Base-by-base conservation (phyloP, 2,329 filamentous ascomycete genomes). In the Reticulascus tulasneorum region DNA sequence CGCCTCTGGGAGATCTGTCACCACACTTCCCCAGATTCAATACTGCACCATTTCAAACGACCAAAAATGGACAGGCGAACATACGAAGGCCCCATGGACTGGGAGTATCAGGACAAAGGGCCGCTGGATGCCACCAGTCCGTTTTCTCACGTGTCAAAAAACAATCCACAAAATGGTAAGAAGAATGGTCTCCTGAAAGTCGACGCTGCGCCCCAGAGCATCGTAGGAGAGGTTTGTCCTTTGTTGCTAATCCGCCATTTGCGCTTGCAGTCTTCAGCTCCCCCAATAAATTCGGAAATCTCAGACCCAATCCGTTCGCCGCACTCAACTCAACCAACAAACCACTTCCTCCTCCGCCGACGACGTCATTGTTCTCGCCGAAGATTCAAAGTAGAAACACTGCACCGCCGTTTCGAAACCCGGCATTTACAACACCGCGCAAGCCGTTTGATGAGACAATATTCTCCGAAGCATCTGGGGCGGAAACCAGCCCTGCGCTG, bases 31-130 rank as follows among this genome's bases (percentile, higher is more conserved):
- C 21, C 4, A 19, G 16, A 24, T 12, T 13, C 16, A 17, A 16
- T 20, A 12, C 30, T 27, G 25, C 37, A 35, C n/a, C n/a, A n/a
- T n/a, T 22, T 17, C 31, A 35, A 40, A 12, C 31, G 18, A 12
- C 31, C 21, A 25, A 47, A 38, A 47, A 79, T 75, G 68, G 67
- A 76, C 35, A 66, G 67, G 47, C 66, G 79, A 49, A 77, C 71
- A 3, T 72, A 66, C 45, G 77, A 82, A 58, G 66, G 74, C 43
- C 77, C 66, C 45, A 83, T 83, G 79, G 79, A 82, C 49, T 83
- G 75, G 74, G 75, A 82, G 53, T 82, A 78, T 55, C 71, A 81
- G 48, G 68, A 66, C 42, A 58, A 63, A 30, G 76, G 71, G 2
- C 77, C 76, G 13, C 58, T 77, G 42, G 79, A 82, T 58, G 69